phyloP scores from a whole-genome alignment of 768 basidiomycete genomes.

The Saitozyma sp. region DNA sequence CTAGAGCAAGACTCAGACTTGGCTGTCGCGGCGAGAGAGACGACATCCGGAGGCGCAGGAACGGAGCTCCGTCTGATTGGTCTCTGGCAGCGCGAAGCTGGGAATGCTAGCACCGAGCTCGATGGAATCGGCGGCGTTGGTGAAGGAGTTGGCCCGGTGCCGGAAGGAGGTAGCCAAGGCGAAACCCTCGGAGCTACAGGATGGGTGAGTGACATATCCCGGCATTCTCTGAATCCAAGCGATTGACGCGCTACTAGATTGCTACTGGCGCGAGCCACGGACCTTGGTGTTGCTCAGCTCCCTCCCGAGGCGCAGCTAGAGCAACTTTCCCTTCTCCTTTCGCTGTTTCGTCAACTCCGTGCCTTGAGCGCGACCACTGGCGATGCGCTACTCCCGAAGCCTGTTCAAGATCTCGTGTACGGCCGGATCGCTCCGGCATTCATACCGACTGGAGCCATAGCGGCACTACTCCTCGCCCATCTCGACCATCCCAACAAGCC shows the following conservation, averaged over 20 bases:
- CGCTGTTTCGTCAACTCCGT: conserved; percentile 25
- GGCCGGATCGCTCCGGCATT: conserved; percentile 15
- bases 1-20: too few species aligned
- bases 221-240: not conserved
- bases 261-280: conserved; percentile 9
- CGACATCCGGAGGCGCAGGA: too few species aligned
- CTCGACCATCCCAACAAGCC: conserved; percentile 25
- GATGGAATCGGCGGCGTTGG: not conserved
- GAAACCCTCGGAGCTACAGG: not conserved
- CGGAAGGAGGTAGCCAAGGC: conserved; percentile 13
- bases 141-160: not conserved
- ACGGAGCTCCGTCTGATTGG: too few species aligned
- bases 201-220: conserved; percentile 7
- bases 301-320: conserved; percentile 17
- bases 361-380: conserved; percentile 9
- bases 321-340: conserved; percentile 18
- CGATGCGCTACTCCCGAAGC: not conserved
- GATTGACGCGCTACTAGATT: conserved; percentile 3
- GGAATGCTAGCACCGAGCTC: too few species aligned
- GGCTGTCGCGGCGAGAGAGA: too few species aligned
- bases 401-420: not conserved
- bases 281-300: conserved; percentile 5
- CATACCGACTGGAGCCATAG: conserved; percentile 14
- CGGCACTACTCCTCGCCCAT: conserved; percentile 14
- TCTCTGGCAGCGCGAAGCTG: too few species aligned